These are phyloP conservation scores for Phytopythium oedochilum DNA, from an alignment of 352 stramenopile genomes.

Conservation along the genomic window DNA sequence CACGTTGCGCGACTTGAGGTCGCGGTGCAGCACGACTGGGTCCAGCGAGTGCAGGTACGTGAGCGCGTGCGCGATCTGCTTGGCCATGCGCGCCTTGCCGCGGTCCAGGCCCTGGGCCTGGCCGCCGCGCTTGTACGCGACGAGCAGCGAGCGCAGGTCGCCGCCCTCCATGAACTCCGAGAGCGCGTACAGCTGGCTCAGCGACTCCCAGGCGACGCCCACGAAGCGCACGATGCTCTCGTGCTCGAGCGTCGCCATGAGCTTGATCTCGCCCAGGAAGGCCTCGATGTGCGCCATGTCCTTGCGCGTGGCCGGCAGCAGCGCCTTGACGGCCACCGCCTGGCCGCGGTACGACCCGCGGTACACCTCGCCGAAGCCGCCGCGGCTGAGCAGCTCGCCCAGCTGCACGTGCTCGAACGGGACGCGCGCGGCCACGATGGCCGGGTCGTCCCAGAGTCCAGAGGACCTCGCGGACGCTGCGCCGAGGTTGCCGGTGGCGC, in stretches of 20 bases:
- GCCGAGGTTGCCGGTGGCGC: constrained; percentile 2
- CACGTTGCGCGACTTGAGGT: constrained; percentile 73
- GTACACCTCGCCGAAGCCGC: constrained; percentile 35
- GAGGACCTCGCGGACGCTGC: constrained; percentile 9
- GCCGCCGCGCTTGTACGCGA: constrained; percentile 8
- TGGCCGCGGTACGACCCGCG: constrained; percentile 26
- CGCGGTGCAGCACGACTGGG: constrained; percentile 42
- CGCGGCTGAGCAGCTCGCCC: constrained; percentile 22
- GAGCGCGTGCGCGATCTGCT: constrained; percentile 35
- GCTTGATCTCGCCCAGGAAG: constrained; percentile 38
- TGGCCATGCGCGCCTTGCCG: constrained; percentile 32
- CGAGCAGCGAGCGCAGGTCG: constrained; percentile 25
- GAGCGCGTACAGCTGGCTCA: constrained; percentile 33
- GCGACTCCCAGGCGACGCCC: constrained; percentile 38
- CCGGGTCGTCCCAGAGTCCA: constrained; percentile 30
- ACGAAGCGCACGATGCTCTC: constrained; percentile 36
- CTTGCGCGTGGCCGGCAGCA: constrained; percentile 24
- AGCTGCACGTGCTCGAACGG: constrained; percentile 32
- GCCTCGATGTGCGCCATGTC: constrained; percentile 28
- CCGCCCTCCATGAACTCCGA: constrained; percentile 45
- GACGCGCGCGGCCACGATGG: constrained; percentile 30
- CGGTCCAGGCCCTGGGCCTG: constrained; percentile 17
- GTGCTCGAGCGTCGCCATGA: constrained; percentile 33
- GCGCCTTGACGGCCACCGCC: constrained; percentile 31
- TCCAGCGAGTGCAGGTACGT: constrained; percentile 44